Conservation (phyloP, 345 rosid species). For the Lagerstroemia speciosa region DNA sequence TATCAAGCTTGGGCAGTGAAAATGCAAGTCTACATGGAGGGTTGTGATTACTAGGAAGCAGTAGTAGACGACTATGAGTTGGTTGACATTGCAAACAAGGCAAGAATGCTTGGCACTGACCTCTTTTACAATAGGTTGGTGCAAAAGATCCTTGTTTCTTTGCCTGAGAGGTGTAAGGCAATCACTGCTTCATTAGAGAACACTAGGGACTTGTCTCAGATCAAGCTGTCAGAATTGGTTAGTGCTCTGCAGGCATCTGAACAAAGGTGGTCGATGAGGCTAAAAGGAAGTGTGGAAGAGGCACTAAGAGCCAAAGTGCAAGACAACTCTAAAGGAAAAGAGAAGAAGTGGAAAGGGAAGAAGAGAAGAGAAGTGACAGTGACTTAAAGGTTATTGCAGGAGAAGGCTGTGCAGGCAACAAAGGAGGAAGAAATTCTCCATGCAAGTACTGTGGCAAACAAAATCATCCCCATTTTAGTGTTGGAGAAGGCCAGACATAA, state of each 20-base stretch:
- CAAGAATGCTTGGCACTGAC: too few species aligned
- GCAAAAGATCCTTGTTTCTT: neutral
- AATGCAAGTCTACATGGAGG: too few species aligned
- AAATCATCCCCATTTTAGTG: neutral
- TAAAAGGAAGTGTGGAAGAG: neutral
- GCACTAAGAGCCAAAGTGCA: neutral
- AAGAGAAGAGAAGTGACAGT: neutral
- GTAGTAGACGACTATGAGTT: too few species aligned
- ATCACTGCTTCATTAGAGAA: conserved; percentile 3
- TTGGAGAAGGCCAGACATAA: conserved; percentile 1
- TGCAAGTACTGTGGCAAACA: neutral
- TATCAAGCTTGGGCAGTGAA: too few species aligned
- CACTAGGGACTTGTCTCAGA: neutral
- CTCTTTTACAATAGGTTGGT: neutral
- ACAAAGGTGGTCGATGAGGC: neutral
- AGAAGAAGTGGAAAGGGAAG: neutral
- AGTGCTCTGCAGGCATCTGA: neutral
- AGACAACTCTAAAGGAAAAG: neutral
- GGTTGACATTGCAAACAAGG: too few species aligned
- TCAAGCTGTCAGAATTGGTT: neutral
- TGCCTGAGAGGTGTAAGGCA: conserved; percentile 10
- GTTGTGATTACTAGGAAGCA: too few species aligned
- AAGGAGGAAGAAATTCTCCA: too few species aligned
- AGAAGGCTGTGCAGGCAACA: neutral
- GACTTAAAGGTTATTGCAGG: neutral